These are phyloP conservation scores for Chloris gayana DNA, from an alignment of 176 grass and related monocot genomes.

Conservation along the genomic window DNA sequence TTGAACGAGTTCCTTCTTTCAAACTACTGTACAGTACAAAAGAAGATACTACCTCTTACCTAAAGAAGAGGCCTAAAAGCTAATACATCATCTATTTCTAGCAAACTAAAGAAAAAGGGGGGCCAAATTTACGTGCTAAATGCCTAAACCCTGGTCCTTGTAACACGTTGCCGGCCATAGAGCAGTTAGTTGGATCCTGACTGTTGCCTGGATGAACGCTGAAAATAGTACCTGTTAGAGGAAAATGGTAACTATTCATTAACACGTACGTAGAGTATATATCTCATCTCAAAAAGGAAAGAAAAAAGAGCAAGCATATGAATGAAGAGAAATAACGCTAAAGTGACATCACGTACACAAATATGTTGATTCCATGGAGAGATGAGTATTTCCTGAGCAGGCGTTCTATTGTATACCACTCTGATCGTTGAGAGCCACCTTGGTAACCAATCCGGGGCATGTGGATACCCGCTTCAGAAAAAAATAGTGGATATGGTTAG, in stretches of 20 bases:
- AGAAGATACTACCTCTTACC: slow-evolving; percentile 6
- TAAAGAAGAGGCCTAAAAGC: not conserved
- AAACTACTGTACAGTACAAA: not conserved
- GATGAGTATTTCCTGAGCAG: slow-evolving; percentile 83
- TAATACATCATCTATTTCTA: slow-evolving; percentile 12
- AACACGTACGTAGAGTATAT: not conserved
- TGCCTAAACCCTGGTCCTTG: slow-evolving; percentile 9
- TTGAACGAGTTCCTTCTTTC: not conserved
- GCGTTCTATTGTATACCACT: slow-evolving; percentile 94
- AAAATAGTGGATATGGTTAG: slow-evolving; percentile 27
- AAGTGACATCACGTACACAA: slow-evolving; percentile 61
- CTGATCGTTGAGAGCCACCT: slow-evolving; percentile 74
- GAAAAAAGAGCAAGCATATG: not conserved
- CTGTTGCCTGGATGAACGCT: slow-evolving; percentile 39
- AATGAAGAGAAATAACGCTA: slow-evolving; percentile 7
- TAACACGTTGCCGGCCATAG: not conserved
- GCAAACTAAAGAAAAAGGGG: not conserved
- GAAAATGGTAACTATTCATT: slow-evolving; percentile 31
- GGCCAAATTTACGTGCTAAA: not conserved
- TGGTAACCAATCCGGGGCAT: slow-evolving; percentile 94
- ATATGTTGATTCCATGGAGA: slow-evolving; percentile 75
- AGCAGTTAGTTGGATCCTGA: slow-evolving; percentile 4
- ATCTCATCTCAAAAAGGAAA: not conserved
- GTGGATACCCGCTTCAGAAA: slow-evolving; percentile 71
- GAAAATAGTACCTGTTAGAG: slow-evolving; percentile 67